phyloP scores from a whole-genome alignment of 306 rosid genomes.

The Corylus avellana region DNA sequence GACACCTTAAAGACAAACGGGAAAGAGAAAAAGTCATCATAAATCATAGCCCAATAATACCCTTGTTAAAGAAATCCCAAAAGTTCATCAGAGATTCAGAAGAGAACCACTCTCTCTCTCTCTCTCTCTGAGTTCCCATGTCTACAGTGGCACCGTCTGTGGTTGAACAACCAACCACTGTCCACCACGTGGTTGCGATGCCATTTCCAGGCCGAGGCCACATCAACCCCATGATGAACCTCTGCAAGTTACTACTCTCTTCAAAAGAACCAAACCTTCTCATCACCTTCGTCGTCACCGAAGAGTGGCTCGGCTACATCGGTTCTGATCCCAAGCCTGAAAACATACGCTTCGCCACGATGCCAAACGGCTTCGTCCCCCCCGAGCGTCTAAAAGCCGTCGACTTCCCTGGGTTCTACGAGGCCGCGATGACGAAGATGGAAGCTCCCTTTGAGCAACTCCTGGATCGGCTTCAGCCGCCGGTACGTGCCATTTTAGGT shows the following conservation, averaged over 20 bases:
- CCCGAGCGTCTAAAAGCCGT: constrained; percentile 17
- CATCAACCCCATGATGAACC: constrained; percentile 37
- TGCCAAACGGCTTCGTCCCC: constrained; percentile 30
- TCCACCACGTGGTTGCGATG: constrained; percentile 38
- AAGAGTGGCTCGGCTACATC: constrained; percentile 31
- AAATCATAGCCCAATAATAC: neutral
- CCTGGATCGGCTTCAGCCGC: constrained; percentile 10
- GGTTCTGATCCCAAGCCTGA: constrained; percentile 13
- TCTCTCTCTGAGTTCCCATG: neutral
- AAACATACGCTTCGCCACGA: constrained; percentile 16
- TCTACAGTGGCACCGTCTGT: neutral
- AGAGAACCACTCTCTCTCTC: neutral
- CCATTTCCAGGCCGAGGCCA: constrained; percentile 48
- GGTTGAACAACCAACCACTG: neutral
- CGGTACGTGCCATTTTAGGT: constrained; percentile 2
- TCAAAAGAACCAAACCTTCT: constrained; percentile 19
- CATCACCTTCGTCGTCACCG: constrained; percentile 29
- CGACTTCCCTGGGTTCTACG: constrained; percentile 21
- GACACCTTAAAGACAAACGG: no score
- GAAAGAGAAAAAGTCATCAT: no score
- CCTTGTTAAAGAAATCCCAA: neutral
- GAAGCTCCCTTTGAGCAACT: constrained; percentile 26
- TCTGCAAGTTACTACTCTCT: constrained; percentile 36
- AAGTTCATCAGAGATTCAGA: neutral
- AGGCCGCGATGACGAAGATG: constrained; percentile 30